Base-by-base conservation (phyloP, 768 basidiomycete species). In the Suillus luteus region DNA sequence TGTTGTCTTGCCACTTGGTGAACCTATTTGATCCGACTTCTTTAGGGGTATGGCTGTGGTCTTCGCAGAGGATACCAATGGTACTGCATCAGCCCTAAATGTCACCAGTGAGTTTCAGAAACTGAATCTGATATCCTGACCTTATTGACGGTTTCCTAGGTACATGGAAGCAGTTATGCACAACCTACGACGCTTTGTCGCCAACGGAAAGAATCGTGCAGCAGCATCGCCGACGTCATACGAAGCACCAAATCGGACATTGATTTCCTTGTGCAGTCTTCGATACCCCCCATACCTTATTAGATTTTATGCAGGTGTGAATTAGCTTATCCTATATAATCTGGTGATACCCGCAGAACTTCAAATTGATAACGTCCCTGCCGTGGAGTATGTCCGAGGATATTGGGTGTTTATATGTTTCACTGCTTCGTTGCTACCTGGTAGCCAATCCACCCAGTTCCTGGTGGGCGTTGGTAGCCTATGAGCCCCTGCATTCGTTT, bases 11-110 rank as follows among this genome's bases (percentile, higher is more conserved):
- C 8, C 9, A 8, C 17, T 35, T 38, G 9, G 15, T 61, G 17
- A 52, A 52, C 44, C 49, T 22, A 33, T 35, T 5, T 37, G 15
- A 77, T 76, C 49, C 78, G 82, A 68, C 71, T 82, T 24, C 11
- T 78, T 78, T 66, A 75, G 79, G 35, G 79, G 79, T 14, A 73
- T 80, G 62, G 79, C 79, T 2, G 71, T 80, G n/a, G 75, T 80
- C 24, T 74, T 79, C 46, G 78, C 75, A 12, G 78, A 78, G 60
- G 67, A 73, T 48, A 72, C 77, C 11, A 67, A 68, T 4, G 77
- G 64, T 58, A 72, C 67, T 14, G 65, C 66, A 4, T 24, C 68
- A 33, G 14, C 3, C 14, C 57, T 74, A 38, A 62, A 61, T 8
- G 67, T 72, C n/a, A 38, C 67, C 14, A 55, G 72, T 74, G 35